Percentiles rank a stretch among this genome's conserved stretches.
Evolutionary conservation across 129 eudicot species (phyloP).

Genomic region (Deinandra increscens): DNA sequence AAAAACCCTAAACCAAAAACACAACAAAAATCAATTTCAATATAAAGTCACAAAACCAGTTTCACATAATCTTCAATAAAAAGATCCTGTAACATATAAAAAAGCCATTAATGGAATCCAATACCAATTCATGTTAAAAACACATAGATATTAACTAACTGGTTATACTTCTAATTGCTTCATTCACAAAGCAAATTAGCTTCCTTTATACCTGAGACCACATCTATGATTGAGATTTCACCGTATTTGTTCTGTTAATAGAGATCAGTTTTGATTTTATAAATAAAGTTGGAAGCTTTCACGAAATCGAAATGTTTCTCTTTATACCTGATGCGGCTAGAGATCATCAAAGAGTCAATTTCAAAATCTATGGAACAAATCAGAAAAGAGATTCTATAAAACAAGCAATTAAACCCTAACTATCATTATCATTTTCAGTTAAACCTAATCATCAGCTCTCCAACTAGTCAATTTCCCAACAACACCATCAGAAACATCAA

Average conservation of each 20-base stretch:
- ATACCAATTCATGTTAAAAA: neutral
- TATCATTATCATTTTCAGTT: neutral
- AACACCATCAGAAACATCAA: slow-evolving; percentile 15
- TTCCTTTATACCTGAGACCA: neutral
- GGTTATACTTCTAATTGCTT: neutral
- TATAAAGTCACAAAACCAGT: neutral
- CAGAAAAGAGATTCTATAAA: neutral
- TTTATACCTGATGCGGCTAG: slow-evolving; percentile 8
- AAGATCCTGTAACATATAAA: neutral
- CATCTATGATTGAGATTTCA: neutral
- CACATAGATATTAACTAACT: neutral
- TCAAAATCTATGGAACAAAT: neutral
- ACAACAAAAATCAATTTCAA: neutral
- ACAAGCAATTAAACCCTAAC: slow-evolving; percentile 16
- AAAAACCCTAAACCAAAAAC: neutral
- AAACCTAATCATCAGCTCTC: slow-evolving; percentile 17
- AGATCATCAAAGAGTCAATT: slow-evolving; percentile 15
- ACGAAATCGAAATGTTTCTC: neutral
- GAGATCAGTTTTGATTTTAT: neutral
- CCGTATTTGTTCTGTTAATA: too few relatives aligned
- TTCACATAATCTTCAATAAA: neutral
- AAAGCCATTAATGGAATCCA: neutral
- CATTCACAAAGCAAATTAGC: neutral
- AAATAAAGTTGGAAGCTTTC: neutral
- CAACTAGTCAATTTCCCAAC: slow-evolving; percentile 12